These are phyloP conservation scores for Fusarium sp. DNA, from an alignment of 2,329 filamentous ascomycete genomes.

Conservation along the genomic window DNA sequence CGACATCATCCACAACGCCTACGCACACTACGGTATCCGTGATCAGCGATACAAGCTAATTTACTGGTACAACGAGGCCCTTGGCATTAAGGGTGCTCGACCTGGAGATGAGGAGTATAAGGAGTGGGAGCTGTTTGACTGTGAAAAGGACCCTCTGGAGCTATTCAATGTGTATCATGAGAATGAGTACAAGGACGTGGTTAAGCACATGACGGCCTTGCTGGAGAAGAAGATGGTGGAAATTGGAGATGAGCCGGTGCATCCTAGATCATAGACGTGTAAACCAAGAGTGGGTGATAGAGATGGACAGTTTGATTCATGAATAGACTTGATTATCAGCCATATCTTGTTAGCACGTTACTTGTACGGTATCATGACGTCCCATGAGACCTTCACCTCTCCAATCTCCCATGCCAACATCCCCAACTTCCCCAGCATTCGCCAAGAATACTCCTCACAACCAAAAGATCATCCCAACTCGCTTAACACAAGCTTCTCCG, in stretches of 20 bases:
- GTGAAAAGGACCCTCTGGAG: constrained; percentile 60
- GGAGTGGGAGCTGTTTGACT: constrained; percentile 68
- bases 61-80: constrained; percentile 65
- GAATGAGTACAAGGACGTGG: constrained; percentile 50
- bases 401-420: background rate
- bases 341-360: background rate
- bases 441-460: background rate
- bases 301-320: background rate
- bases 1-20: constrained; percentile 62
- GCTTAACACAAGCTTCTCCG: background rate
- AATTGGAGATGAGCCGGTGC: constrained; percentile 60
- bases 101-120: constrained; percentile 55
- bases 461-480: background rate
- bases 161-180: constrained; percentile 60
- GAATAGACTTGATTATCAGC: background rate
- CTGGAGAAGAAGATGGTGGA: constrained; percentile 63
- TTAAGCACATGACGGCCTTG: constrained; percentile 54
- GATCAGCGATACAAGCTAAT: constrained; percentile 66
- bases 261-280: constrained; percentile 20
- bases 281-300: background rate
- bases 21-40: constrained; percentile 64
- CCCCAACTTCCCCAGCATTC: background rate
- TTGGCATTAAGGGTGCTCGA: constrained; percentile 58
- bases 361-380: background rate
- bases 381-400: background rate